Conservation (phyloP, 1,139 yeast genomes). For the Trichomonascaceae sp. region DNA sequence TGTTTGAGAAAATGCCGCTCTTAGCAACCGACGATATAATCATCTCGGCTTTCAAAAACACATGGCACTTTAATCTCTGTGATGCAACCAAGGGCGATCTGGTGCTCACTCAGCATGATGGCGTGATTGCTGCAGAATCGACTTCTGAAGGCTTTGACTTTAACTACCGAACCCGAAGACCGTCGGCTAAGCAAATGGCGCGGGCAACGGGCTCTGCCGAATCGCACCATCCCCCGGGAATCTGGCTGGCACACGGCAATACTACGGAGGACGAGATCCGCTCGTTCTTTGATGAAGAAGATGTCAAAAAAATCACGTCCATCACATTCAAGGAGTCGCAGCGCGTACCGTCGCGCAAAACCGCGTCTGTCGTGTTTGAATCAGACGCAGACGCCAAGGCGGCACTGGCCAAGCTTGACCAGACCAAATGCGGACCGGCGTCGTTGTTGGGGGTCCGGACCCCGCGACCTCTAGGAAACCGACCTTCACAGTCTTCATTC, state of each 20-base stretch:
- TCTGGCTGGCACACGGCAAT: constrained; percentile 29
- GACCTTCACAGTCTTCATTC: constrained; percentile 7
- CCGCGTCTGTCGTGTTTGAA: constrained; percentile 27
- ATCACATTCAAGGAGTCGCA: constrained; percentile 19
- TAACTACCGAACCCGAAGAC: constrained; percentile 24
- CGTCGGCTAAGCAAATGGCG: neutral
- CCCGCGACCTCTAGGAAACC: constrained; percentile 6
- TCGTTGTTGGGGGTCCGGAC: constrained; percentile 13
- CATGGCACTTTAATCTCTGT: constrained; percentile 69
- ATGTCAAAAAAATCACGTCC: constrained; percentile 21
- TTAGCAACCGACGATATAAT: constrained; percentile 36
- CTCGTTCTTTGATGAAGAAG: constrained; percentile 22
- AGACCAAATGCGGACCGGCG: constrained; percentile 19
- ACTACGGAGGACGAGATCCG: constrained; percentile 23
- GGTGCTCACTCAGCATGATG: constrained; percentile 29
- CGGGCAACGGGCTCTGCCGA: constrained; percentile 1
- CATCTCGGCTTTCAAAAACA: constrained; percentile 51
- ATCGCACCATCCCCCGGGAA: constrained; percentile 12
- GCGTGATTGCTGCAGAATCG: constrained; percentile 31
- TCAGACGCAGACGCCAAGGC: constrained; percentile 23
- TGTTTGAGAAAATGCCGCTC: constrained; percentile 55
- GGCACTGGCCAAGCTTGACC: constrained; percentile 25
- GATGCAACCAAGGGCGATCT: constrained; percentile 40
- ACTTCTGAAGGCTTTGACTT: constrained; percentile 40
- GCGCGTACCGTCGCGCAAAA: constrained; percentile 19